Evolutionary conservation across 78 protist genomes (phyloP), one percentile per base, ranked within the genome.

Genomic region (Cyanophora paradoxa): DNA sequence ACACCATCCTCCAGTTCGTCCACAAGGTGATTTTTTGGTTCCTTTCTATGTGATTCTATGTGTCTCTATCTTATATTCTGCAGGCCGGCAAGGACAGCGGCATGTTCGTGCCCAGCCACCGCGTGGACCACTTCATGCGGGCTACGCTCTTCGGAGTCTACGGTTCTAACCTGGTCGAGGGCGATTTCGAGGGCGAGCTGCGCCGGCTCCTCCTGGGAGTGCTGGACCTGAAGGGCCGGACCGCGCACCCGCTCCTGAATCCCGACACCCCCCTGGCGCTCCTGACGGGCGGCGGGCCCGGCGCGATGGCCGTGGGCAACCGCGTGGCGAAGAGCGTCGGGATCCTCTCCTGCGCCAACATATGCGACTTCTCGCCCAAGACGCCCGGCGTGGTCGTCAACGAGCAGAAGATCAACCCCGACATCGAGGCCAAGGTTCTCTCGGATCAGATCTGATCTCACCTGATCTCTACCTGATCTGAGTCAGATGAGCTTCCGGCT

Each of bases 291-390:
- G 75, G 75, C 6, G 75, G 75, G 2, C 75, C 75, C 41, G 75
- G 75, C 10, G 75, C 75, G 31, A 70, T 70, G 75, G 75, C 41
- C 5, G 75, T 70, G 36, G 75, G 75, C 66, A 70, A 70, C 62
- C 75, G 75, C 22, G 75, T 70, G 7, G 75, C 75, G 2, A 7
- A 46, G 37, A 22, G 11, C 22, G 16, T 36, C 3, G 58, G 75
- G 3, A 54, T 70, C 30, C 30, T 70, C 10, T 56, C 66, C 11
- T 70, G 75, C 11, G 75, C 59, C 37, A 70, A 20, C 30, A 20
- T 52, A 10, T 10, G 8, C 17, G 59, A 70, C 62, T 31, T 70
- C 7, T 8, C 59, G 42, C 7, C 75, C 26, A 24, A 16, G 34
- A 70, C 41, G 19, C 31, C 57, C 24, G 42, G 50, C 7, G 56